phyloP scores from a whole-genome alignment of 805 yeast genomes.

The Suhomyces kilbournensis region DNA sequence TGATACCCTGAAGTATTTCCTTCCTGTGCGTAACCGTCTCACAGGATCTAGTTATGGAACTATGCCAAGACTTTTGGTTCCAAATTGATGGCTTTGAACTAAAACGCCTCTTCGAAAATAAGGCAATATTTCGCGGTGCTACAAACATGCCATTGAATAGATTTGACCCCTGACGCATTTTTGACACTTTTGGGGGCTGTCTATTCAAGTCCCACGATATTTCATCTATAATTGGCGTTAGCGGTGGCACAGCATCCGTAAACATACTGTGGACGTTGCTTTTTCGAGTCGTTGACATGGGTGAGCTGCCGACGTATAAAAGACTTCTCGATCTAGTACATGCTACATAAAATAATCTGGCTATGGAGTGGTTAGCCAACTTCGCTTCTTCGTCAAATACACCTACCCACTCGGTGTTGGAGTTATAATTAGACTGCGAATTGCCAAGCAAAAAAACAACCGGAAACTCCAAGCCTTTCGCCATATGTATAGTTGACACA shows the following conservation, averaged over 20 bases:
- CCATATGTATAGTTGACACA: slow-evolving; percentile 67
- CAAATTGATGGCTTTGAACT: neutral
- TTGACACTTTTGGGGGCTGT: neutral
- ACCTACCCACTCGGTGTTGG: slow-evolving; percentile 3
- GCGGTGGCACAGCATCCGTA: neutral
- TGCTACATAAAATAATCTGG: slow-evolving; percentile 59
- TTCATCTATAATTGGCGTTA: neutral
- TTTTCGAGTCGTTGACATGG: neutral
- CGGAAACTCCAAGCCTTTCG: slow-evolving; percentile 75
- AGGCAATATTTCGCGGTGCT: neutral
- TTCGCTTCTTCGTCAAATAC: neutral
- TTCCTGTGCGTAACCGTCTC: neutral
- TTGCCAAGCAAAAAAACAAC: slow-evolving; percentile 49
- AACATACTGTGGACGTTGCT: neutral
- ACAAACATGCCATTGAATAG: neutral
- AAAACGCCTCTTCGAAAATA: neutral
- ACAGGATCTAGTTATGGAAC: neutral
- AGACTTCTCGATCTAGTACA: slow-evolving; percentile 58
- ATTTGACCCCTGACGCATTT: slow-evolving; percentile 1
- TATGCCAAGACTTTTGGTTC: slow-evolving; percentile 1
- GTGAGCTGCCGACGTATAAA: slow-evolving; percentile 30
- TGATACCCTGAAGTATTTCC: neutral
- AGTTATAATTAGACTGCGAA: neutral
- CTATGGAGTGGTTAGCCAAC: slow-evolving; percentile 22
- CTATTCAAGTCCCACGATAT: neutral